Conservation (phyloP, 345 rosid genomes). For the Cardamine chenopodiifolia region DNA sequence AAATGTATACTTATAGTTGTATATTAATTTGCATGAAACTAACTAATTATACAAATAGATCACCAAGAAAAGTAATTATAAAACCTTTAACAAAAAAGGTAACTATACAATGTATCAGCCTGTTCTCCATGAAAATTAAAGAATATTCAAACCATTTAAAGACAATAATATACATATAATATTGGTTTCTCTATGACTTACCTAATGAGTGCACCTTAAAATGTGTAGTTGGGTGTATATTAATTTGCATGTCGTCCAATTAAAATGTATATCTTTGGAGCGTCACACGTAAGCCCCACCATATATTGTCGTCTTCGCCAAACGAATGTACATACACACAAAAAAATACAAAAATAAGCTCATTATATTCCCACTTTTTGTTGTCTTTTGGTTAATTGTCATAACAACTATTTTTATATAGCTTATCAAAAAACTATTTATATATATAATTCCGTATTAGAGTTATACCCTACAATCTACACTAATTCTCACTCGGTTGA, state of each 20-base stretch:
- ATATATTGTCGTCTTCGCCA: constrained; percentile 32
- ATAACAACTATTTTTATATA: background rate
- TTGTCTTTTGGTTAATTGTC: background rate
- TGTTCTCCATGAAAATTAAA: background rate
- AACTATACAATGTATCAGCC: background rate
- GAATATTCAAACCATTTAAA: background rate
- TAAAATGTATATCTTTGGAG: constrained; percentile 19
- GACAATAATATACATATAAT: background rate
- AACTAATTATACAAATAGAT: no score
- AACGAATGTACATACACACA: constrained; percentile 1
- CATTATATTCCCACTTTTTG: constrained; percentile 13
- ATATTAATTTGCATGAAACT: no score
- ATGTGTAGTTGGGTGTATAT: constrained; percentile 18
- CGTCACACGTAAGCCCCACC: constrained; percentile 42
- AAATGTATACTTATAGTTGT: no score
- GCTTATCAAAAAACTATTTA: background rate
- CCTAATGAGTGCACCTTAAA: constrained; percentile 21
- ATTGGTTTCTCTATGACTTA: background rate
- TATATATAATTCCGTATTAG: no score
- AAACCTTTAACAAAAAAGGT: no score
- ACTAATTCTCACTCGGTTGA: no score
- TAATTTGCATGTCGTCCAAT: constrained; percentile 39
- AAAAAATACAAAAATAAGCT: constrained; percentile 25
- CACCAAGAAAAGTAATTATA: no score
- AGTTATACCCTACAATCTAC: no score